These are phyloP conservation scores for Fusarium humuli DNA, from an alignment of 2,329 filamentous ascomycete species.

Conservation along the genomic window DNA sequence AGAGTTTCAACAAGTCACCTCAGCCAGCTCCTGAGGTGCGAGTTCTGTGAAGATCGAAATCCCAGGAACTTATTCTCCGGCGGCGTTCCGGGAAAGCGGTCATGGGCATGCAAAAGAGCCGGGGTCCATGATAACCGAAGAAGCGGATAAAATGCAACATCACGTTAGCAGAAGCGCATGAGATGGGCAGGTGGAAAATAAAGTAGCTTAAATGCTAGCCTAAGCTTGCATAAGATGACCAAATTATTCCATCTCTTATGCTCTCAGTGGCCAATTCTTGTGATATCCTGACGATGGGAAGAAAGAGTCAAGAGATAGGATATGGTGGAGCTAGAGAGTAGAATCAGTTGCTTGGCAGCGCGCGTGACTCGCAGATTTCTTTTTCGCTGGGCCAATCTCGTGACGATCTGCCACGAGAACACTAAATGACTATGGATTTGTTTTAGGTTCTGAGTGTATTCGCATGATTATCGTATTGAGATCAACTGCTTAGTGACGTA, in stretches of 20 bases:
- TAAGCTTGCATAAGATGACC: too few relatives aligned
- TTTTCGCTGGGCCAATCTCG: slow-evolving; percentile 15
- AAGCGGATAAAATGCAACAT: slow-evolving; percentile 21
- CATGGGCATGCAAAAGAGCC: slow-evolving; percentile 7
- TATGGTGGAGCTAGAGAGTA: slow-evolving; percentile 22
- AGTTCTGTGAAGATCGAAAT: slow-evolving; percentile 31
- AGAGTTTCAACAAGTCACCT: slow-evolving; percentile 57
- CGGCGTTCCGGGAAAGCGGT: slow-evolving; percentile 19
- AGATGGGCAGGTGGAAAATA: neutral
- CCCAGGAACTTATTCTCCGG: slow-evolving; percentile 11
- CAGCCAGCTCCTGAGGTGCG: slow-evolving; percentile 43
- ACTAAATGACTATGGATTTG: neutral
- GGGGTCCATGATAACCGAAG: slow-evolving; percentile 15
- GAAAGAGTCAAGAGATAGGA: slow-evolving; percentile 2
- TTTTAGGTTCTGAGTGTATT: neutral
- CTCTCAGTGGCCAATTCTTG: too few relatives aligned
- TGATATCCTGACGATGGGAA: neutral
- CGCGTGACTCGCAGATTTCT: slow-evolving; percentile 27
- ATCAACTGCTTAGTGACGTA: neutral
- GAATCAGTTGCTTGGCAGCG: neutral
- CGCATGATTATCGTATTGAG: neutral
- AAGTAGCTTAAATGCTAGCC: too few relatives aligned
- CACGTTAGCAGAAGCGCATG: slow-evolving; percentile 29
- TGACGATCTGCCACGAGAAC: slow-evolving; percentile 24
- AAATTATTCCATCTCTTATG: too few relatives aligned